A percentile compares a stretch with the other conserved stretches of the same genome.
Evolutionary conservation across 2,329 filamentous ascomycete species (phyloP).

Genomic region (Penicillium sclerotigenum): DNA sequence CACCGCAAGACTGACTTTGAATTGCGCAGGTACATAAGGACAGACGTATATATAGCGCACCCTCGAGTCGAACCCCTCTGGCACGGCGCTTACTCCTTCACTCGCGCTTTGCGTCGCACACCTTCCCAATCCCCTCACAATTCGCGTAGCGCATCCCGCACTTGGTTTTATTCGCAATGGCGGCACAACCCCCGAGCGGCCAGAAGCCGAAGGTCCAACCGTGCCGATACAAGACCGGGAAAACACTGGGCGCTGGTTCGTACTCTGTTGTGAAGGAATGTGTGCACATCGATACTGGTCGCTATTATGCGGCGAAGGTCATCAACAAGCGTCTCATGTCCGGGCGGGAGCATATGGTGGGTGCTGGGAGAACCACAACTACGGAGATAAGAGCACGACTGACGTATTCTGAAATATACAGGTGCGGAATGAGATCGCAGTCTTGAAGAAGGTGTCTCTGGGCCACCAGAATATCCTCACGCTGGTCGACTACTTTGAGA

Average conservation of each 20-base stretch:
- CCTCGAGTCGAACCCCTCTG: not conserved
- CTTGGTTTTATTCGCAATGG: slow-evolving; percentile 24
- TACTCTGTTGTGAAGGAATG: slow-evolving; percentile 99
- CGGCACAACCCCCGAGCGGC: slow-evolving; percentile 27
- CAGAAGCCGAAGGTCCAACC: slow-evolving; percentile 73
- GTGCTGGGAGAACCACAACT: not conserved
- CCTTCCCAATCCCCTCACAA: not conserved
- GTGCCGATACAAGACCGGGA: slow-evolving; percentile 97
- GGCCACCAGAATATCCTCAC: slow-evolving; percentile 98
- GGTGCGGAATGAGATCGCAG: slow-evolving; percentile 97
- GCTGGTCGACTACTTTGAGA: slow-evolving; percentile 98
- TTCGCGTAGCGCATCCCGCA: not conserved
- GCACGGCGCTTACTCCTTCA: not conserved
- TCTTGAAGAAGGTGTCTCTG: slow-evolving; percentile 97
- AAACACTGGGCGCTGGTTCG: slow-evolving; percentile 92
- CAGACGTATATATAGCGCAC: not conserved
- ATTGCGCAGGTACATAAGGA: slow-evolving; percentile 12
- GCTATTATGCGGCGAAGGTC: slow-evolving; percentile 98
- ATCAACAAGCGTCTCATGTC: slow-evolving; percentile 99
- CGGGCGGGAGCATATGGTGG: slow-evolving; percentile 94
- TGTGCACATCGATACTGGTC: slow-evolving; percentile 94
- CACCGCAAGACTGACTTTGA: slow-evolving; percentile 14
- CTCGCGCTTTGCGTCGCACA: not conserved
- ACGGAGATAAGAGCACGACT: slow-evolving; percentile 4
- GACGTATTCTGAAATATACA: slow-evolving; percentile 36